Conservation (phyloP, 1,284 basidiomycete species). For the Hortiboletus rubellus region DNA sequence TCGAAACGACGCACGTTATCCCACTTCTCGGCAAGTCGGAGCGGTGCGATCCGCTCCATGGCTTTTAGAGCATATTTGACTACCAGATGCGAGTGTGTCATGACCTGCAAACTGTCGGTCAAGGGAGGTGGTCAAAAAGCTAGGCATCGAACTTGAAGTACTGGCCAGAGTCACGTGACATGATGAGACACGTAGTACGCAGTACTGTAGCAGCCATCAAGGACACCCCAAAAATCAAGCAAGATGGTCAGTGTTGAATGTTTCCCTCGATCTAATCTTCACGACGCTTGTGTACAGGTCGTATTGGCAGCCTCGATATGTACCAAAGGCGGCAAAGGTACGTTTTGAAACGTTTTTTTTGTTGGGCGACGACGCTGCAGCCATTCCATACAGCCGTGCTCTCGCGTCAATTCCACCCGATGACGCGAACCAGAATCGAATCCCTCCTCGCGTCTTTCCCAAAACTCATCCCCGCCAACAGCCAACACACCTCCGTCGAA, state of each 20-base stretch:
- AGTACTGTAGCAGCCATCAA: background rate
- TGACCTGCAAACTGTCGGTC: too few relatives aligned
- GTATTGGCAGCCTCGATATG: constrained; percentile 93
- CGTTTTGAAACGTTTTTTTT: constrained; percentile 22
- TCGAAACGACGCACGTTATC: constrained; percentile 88
- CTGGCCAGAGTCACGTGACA: constrained; percentile 17
- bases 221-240: background rate
- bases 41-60: constrained; percentile 82
- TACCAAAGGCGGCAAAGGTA: constrained; percentile 91
- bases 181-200: constrained; percentile 13
- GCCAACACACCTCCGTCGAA: constrained; percentile 97
- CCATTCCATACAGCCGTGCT: constrained; percentile 71
- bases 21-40: constrained; percentile 85
- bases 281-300: constrained; percentile 51
- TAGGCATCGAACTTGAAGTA: too few relatives aligned
- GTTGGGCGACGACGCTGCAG: background rate
- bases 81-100: constrained; percentile 1
- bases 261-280: background rate
- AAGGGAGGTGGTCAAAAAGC: too few relatives aligned
- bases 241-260: constrained; percentile 21
- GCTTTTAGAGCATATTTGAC: constrained; percentile 53
- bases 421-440: constrained; percentile 91
- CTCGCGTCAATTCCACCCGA: constrained; percentile 94
- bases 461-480: constrained; percentile 95
- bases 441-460: constrained; percentile 96